phyloP scores from a whole-genome alignment of 352 stramenopile species.

The Pythium sp. region DNA sequence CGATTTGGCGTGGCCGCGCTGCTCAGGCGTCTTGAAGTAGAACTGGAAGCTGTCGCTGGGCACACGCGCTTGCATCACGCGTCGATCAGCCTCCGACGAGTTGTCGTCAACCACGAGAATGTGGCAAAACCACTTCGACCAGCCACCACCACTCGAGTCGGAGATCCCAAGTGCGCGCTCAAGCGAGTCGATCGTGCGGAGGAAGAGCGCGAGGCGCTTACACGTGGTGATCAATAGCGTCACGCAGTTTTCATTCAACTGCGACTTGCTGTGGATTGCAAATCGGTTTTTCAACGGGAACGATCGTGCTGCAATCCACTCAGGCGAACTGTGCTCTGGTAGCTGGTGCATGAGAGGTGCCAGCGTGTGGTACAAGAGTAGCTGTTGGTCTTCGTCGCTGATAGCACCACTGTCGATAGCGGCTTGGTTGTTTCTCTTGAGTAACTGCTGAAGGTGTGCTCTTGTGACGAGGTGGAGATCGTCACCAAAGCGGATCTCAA shows the following conservation, averaged over 20 bases:
- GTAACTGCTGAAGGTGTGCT: conserved; percentile 13
- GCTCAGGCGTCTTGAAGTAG: conserved; percentile 23
- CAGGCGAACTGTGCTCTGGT: conserved; percentile 14
- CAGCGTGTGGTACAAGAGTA: neutral
- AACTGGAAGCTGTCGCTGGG: conserved; percentile 33
- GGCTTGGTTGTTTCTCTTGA: conserved; percentile 3
- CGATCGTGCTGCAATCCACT: conserved; percentile 25
- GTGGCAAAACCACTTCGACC: conserved; percentile 33
- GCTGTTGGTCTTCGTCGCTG: neutral
- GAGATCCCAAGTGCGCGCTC: conserved; percentile 15
- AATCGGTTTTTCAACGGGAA: conserved; percentile 8
- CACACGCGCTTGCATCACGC: conserved; percentile 30
- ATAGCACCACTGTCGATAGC: neutral
- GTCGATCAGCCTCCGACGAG: conserved; percentile 34
- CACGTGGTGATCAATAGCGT: conserved; percentile 61
- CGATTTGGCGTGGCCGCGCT: conserved; percentile 47
- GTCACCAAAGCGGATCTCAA: conserved; percentile 40
- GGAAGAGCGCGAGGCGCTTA: conserved; percentile 49
- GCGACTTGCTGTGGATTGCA: neutral
- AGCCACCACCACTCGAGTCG: neutral
- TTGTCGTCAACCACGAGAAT: conserved; percentile 57
- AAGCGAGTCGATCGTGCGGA: conserved; percentile 31
- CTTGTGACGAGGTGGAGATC: conserved; percentile 36
- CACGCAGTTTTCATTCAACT: conserved; percentile 18
- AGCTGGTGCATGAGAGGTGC: neutral